Evolutionary conservation across 768 basidiomycete genomes (phyloP), one percentile per base, ranked within the genome.

Genomic region (Crassisporium funariophilum): DNA sequence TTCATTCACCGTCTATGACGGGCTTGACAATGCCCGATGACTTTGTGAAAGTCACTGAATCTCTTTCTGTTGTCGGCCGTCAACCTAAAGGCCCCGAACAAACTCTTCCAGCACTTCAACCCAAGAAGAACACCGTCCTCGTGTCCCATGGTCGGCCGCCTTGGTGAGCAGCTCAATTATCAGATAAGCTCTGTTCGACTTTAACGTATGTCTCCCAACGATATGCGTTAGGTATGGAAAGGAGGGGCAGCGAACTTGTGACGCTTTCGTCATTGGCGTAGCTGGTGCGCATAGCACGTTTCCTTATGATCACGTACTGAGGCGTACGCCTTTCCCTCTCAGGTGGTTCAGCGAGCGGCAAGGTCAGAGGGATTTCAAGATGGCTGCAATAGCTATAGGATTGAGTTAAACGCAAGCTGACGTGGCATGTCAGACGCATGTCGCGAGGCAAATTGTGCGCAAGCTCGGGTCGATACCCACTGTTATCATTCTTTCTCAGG

Each of bases 401-500:
- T n/a, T n/a, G n/a, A n/a, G n/a, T n/a, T 6, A 17, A 13, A 24
- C 15, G 23, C n/a, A 13, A 24, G 35, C 42, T 54, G 47, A 49
- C 29, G 41, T 41, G 35, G 21, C 37, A 35, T 35, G 16, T 13
- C 42, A 92, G 91, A 93, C 91, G 17, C 86, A 90, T 68, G 91
- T 93, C 35, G 90, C 91, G 13, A 75, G 84, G 44, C 83, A 91
- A 61, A 89, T 93, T 41, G 84, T 93, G 21, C 79, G 81, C 48
- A 73, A 85, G 5, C 76, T 92, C 17, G 91, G 89, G n/a, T 88
- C 82, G 1, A 85, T 92, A 33, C 91, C 91, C 4, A 83, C 85
- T 37, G 88, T 98, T 27, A 83, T 95, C 43, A 97, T 99, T 55
- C 67, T 99, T 41, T 93, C 91, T 20, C 92, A 94, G 70, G 89